Base-by-base conservation (phyloP, 1,284 basidiomycete genomes). In the Ceratobasidium sp. region DNA sequence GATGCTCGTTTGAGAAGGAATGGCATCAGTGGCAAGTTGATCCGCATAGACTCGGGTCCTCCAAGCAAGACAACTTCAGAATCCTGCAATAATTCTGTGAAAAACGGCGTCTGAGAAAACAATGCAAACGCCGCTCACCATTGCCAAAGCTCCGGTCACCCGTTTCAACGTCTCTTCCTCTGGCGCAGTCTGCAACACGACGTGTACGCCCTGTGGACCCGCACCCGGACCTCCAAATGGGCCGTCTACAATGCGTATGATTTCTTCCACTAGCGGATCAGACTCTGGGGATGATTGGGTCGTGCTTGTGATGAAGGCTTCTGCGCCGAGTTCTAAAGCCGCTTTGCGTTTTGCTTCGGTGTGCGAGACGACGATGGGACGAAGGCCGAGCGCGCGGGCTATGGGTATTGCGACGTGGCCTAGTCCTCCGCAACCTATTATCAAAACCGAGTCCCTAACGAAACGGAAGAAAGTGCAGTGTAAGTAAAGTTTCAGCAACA, bases 111-210 rank as follows among this genome's bases (percentile, higher is more conserved):
- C 2, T 54, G 64, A 41, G 49, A 11, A 53, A 16, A 43, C 29
- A 53, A 49, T 13, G 2, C 49, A 19, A 34, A 43, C 41, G 29
- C 68, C 41, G 16, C 54, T 34, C 19, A 61, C 68, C 68, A 71
- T 71, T 43, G 68, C 68, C 41, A 71, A 51, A 3, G 56, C 68
- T 6, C 39, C 68, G 19, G 68, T 49, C 49, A 61, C 56, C 1
- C 68, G 68, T 34, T 56, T 71, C 68, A 71, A 56, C 22, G 56
- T 71, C 22, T 71, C 68, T 49, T 71, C 68, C 22, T 71, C 68
- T 43, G 68, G 68, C 1, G 68, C 68, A 8, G 68, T 71, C 54
- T 71, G 68, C 43, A 71, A 24, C 24, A 71, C 56, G 22, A 71
- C 46, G 43, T 71, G 43, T 29, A 71, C 68, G 7, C 68, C 68